A percentile compares a stretch with the other conserved stretches of the same genome.
Evolutionary conservation across 305 asterid species (phyloP).

Genomic region (Ilex paraguariensis): DNA sequence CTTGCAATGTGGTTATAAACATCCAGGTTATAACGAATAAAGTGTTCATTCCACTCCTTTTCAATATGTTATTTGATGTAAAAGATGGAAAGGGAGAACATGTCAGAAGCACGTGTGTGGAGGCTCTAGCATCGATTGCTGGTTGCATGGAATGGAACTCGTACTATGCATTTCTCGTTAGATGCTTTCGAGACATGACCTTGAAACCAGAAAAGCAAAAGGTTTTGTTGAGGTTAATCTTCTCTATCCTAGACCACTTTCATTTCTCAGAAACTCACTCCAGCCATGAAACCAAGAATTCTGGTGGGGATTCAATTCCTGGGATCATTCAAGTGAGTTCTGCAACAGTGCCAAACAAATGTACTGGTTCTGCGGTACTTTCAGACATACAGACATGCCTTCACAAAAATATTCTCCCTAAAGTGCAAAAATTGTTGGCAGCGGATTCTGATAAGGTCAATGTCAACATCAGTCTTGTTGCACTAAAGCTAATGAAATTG

Average conservation of each 20-base stretch:
- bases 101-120: slow-evolving; percentile 71
- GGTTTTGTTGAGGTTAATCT: slow-evolving; percentile 60
- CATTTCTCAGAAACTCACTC: slow-evolving; percentile 50
- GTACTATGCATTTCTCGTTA: slow-evolving; percentile 53
- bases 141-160: slow-evolving; percentile 76
- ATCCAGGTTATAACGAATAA: slow-evolving; percentile 63
- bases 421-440: slow-evolving; percentile 66
- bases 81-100: slow-evolving; percentile 89
- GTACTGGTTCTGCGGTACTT: slow-evolving; percentile 25
- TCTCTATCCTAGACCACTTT: slow-evolving; percentile 70
- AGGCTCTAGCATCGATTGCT: slow-evolving; percentile 74
- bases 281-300: slow-evolving; percentile 30
- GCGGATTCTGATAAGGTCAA: slow-evolving; percentile 69
- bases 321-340: slow-evolving; percentile 25
- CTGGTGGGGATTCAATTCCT: slow-evolving; percentile 39
- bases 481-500: slow-evolving; percentile 82
- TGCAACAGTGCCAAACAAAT: slow-evolving; percentile 24
- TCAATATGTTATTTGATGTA: slow-evolving; percentile 63
- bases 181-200: slow-evolving; percentile 74
- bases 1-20: slow-evolving; percentile 11
- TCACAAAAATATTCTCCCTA: slow-evolving; percentile 62
- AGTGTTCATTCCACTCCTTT: slow-evolving; percentile 78
- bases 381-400: slow-evolving; percentile 43
- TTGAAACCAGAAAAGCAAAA: slow-evolving; percentile 74
- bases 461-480: slow-evolving; percentile 67